Percentiles rank a stretch among this genome's conserved stretches.
Conservation (phyloP, 2,329 filamentous ascomycete species). For the Plectosphaerella sp. region DNA sequence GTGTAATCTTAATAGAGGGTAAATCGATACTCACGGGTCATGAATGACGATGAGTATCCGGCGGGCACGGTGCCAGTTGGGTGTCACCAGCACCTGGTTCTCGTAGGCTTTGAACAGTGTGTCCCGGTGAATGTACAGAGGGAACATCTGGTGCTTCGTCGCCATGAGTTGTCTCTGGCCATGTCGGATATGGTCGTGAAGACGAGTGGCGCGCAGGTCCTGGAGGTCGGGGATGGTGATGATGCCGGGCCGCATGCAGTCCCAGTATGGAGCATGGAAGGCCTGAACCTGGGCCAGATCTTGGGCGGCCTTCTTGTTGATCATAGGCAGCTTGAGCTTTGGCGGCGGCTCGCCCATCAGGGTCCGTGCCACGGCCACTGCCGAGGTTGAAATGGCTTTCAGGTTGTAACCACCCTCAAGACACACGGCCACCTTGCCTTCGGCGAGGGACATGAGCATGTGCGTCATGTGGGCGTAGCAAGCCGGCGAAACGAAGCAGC, state of each 20-base stretch:
- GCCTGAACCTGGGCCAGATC: constrained; percentile 56
- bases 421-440: constrained; percentile 86
- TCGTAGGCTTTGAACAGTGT: constrained; percentile 72
- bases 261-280: constrained; percentile 71
- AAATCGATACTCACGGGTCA: constrained; percentile 62
- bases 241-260: constrained; percentile 73
- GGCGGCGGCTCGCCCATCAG: constrained; percentile 92
- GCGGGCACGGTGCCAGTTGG: constrained; percentile 59
- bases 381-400: constrained; percentile 85
- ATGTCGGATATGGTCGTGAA: constrained; percentile 76
- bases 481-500: constrained; percentile 83
- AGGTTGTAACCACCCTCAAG: constrained; percentile 96
- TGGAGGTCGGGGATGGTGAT: constrained; percentile 49
- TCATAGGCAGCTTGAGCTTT: constrained; percentile 49
- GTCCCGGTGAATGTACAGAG: constrained; percentile 73
- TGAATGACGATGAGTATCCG: constrained; percentile 84
- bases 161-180: constrained; percentile 71
- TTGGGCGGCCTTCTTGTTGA: constrained; percentile 53
- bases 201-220: constrained; percentile 51
- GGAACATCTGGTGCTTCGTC: constrained; percentile 71
- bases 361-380: constrained; percentile 83
- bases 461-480: constrained; percentile 99
- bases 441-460: constrained; percentile 94
- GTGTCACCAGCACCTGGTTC: constrained; percentile 80
- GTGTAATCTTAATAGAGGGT: background rate